These are phyloP conservation scores for Didymosphaeria variabile DNA, from an alignment of 2,329 filamentous ascomycete genomes.

Conservation along the genomic window DNA sequence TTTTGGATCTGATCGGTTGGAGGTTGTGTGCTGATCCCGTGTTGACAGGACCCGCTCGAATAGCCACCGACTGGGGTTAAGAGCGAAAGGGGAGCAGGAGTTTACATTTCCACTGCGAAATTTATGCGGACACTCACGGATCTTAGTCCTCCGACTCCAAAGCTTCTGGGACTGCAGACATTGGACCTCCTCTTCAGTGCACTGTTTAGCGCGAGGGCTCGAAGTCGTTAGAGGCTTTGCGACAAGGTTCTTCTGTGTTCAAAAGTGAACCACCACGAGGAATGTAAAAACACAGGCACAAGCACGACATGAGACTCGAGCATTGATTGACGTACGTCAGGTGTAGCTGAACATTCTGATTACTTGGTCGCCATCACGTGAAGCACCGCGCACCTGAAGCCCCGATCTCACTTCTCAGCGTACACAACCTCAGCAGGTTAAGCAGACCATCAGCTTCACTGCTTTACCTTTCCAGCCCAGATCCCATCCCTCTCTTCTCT, in stretches of 20 bases:
- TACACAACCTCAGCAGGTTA: too few relatives aligned
- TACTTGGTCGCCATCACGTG: neutral
- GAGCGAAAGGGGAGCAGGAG: constrained; percentile 21
- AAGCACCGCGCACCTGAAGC: too few relatives aligned
- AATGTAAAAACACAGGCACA: neutral
- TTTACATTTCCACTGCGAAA: constrained; percentile 13
- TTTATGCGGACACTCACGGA: constrained; percentile 18
- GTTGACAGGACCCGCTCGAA: neutral
- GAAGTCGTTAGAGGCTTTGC: constrained; percentile 6
- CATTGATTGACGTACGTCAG: neutral
- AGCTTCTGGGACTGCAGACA: constrained; percentile 13
- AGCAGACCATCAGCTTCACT: too few relatives aligned
- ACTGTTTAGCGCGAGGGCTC: constrained; percentile 9
- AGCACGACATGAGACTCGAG: neutral
- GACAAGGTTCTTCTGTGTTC: neutral
- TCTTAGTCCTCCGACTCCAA: constrained; percentile 11
- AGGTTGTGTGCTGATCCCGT: too few relatives aligned
- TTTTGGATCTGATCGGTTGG: too few relatives aligned
- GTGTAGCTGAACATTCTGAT: neutral
- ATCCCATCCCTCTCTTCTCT: neutral
- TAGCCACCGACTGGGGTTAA: neutral
- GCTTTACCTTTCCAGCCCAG: neutral
- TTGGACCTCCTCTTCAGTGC: constrained; percentile 15
- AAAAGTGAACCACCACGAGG: neutral
- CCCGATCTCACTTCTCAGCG: too few relatives aligned